phyloP scores from a whole-genome alignment of 1,284 basidiomycete species.

The Heimioporus retisporus region DNA sequence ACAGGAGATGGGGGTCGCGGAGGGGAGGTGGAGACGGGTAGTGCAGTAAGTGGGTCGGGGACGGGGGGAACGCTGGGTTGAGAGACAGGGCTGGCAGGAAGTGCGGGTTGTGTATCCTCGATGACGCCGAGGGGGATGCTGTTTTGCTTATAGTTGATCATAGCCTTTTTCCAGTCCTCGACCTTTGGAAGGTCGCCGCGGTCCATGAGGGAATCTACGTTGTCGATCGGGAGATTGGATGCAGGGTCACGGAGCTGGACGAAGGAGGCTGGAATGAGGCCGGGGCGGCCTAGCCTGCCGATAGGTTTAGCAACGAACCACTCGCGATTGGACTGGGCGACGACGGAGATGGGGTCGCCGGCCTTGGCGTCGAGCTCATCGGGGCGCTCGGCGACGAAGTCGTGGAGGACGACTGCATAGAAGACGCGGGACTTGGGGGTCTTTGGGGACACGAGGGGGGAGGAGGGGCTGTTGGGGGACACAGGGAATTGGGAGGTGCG shows the following conservation, averaged over 20 bases:
- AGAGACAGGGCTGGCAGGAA: conserved; percentile 55
- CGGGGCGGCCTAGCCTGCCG: conserved; percentile 93
- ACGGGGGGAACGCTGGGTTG: conserved; percentile 38
- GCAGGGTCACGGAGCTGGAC: conserved; percentile 96
- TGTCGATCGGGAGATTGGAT: conserved; percentile 82
- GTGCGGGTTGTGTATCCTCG: conserved; percentile 67
- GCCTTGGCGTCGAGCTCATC: conserved; percentile 97
- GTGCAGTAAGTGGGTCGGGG: conserved; percentile 29
- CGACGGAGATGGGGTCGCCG: conserved; percentile 94
- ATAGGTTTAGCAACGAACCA: conserved; percentile 97
- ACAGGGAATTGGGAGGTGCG: conserved; percentile 52
- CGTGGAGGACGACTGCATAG: conserved; percentile 96
- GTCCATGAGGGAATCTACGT: conserved; percentile 82
- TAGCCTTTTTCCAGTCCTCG: conserved; percentile 98
- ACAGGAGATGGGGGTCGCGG: conserved; percentile 49
- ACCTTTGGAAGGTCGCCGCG: conserved; percentile 91
- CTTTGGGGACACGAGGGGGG: conserved; percentile 39
- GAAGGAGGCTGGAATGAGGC: conserved; percentile 96
- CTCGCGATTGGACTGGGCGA: conserved; percentile 91
- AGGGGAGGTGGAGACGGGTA: background rate
- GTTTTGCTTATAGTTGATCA: conserved; percentile 96
- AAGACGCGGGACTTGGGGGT: conserved; percentile 69
- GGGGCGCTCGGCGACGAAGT: conserved; percentile 94
- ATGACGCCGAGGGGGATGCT: conserved; percentile 95
- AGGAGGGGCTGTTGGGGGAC: conserved; percentile 24